Conservation (phyloP, 2,329 filamentous ascomycete genomes). For the Fusarium paranaense region DNA sequence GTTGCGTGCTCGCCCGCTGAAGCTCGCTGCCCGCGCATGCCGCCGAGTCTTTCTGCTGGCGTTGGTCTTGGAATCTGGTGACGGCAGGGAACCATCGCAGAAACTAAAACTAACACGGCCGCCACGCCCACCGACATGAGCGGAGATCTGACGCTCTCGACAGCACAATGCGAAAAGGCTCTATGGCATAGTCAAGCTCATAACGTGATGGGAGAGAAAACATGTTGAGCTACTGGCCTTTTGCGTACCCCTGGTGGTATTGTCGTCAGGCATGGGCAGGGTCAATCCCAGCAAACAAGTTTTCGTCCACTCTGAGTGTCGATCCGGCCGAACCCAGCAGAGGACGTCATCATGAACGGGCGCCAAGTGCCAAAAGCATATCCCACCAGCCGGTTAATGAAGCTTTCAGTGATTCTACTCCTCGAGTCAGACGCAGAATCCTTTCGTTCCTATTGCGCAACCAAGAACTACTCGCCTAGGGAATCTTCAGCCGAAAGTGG, state of each 20-base stretch:
- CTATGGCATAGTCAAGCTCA: neutral
- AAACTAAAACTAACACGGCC: neutral
- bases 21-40: neutral
- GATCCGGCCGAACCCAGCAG: conserved; percentile 25
- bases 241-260: conserved; percentile 3
- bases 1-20: neutral
- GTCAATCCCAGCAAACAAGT: conserved; percentile 39
- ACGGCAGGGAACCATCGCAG: neutral
- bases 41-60: conserved; percentile 1
- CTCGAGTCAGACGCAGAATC: conserved; percentile 6
- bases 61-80: conserved; percentile 11
- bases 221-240: neutral
- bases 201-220: neutral
- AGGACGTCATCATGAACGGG: conserved; percentile 31
- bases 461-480: neutral
- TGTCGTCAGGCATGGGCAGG: conserved; percentile 25
- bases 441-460: neutral
- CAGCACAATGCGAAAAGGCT: neutral
- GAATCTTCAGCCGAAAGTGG: neutral
- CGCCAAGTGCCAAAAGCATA: conserved; percentile 19
- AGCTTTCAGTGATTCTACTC: conserved; percentile 2
- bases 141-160: neutral
- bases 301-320: conserved; percentile 31
- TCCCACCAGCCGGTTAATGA: neutral
- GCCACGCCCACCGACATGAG: neutral